These are phyloP conservation scores for Rhodotorula sp. DNA, from an alignment of 1,284 basidiomycete genomes.

Conservation along the genomic window DNA sequence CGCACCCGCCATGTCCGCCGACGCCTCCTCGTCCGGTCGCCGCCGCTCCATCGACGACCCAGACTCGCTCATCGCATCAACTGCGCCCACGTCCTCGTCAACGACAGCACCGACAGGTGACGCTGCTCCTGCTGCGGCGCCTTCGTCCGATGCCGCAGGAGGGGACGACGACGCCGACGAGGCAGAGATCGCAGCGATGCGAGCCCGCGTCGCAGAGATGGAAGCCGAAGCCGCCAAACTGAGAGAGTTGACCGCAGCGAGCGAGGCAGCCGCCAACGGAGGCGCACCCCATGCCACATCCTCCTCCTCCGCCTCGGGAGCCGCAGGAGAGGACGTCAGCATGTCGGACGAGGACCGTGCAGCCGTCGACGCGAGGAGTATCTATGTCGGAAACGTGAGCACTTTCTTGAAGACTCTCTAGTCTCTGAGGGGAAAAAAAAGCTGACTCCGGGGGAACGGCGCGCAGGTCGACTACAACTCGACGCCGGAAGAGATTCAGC, in stretches of 20 bases:
- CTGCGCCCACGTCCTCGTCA: background rate
- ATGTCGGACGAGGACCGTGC: constrained; percentile 55
- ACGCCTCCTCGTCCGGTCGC: constrained; percentile 2
- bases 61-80: constrained; percentile 11
- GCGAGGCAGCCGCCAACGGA: constrained; percentile 43
- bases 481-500: constrained; percentile 97
- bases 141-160: constrained; percentile 1
- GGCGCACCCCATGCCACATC: too few species aligned
- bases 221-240: constrained; percentile 84
- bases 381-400: constrained; percentile 96
- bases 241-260: constrained; percentile 68
- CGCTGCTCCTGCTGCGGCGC: background rate
- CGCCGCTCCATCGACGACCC: constrained; percentile 24
- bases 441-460: background rate
- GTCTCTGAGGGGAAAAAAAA: background rate
- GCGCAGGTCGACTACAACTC: constrained; percentile 92
- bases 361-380: constrained; percentile 77
- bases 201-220: constrained; percentile 62
- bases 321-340: constrained; percentile 14
- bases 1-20: constrained; percentile 3
- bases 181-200: constrained; percentile 39
- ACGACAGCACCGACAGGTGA: background rate
- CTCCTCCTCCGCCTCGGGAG: background rate
- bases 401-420: too few species aligned
- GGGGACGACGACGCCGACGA: constrained; percentile 30